phyloP scores from a whole-genome alignment of 176 grass and related monocot genomes.

The Secale cereale region DNA sequence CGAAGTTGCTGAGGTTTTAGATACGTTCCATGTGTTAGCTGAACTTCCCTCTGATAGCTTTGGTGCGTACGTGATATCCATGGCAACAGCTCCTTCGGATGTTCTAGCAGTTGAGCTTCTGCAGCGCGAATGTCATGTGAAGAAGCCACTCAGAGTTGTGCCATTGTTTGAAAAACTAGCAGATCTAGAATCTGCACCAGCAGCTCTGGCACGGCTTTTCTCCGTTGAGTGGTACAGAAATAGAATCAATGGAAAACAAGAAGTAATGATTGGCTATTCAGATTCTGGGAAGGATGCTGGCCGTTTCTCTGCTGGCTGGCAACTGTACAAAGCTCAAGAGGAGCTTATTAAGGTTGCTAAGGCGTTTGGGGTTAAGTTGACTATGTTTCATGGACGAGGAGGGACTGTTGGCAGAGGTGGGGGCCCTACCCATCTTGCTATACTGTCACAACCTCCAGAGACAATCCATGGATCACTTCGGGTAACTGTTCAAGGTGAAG shows the following conservation, averaged over 20 bases:
- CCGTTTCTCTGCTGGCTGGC: constrained; percentile 84
- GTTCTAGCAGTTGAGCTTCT: constrained; percentile 93
- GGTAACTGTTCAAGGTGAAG: constrained; percentile 95
- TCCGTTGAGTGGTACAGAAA: constrained; percentile 89
- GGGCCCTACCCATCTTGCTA: constrained; percentile 94
- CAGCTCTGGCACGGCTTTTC: constrained; percentile 73
- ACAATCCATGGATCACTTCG: constrained; percentile 89
- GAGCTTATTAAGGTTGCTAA: constrained; percentile 92
- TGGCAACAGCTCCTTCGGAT: constrained; percentile 92
- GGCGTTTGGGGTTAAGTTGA: constrained; percentile 67
- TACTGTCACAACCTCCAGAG: constrained; percentile 91
- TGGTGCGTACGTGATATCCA: constrained; percentile 95
- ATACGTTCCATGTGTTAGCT: constrained; percentile 81
- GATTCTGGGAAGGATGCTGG: constrained; percentile 98
- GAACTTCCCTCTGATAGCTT: constrained; percentile 91
- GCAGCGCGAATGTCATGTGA: constrained; percentile 87
- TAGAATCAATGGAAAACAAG: constrained; percentile 83
- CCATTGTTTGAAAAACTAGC: constrained; percentile 94
- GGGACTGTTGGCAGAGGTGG: constrained; percentile 96
- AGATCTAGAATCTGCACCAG: constrained; percentile 76
- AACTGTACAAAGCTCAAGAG: constrained; percentile 88
- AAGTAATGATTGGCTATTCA: constrained; percentile 98
- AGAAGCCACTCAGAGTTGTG: constrained; percentile 77
- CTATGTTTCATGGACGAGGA: constrained; percentile 95
- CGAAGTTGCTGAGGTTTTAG: constrained; percentile 86